Evolutionary conservation across 1,284 basidiomycete species (phyloP).

Genomic region (Leccinum pseudoinsigne): DNA sequence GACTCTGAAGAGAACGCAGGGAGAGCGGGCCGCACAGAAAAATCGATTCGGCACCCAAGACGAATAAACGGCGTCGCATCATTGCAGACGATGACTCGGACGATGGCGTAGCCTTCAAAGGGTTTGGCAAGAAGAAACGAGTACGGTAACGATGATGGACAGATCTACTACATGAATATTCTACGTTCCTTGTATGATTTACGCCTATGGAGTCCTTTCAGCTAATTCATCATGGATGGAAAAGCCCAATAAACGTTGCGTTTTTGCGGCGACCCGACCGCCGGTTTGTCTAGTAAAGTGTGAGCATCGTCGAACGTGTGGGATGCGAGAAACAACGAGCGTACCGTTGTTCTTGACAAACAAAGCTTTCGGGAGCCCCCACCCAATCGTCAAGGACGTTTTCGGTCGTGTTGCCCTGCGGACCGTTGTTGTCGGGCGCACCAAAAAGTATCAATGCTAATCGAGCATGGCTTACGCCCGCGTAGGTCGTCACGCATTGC

Average conservation of each 20-base stretch:
- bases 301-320: background rate
- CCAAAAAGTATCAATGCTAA: constrained; percentile 91
- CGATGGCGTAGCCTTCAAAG: constrained; percentile 65
- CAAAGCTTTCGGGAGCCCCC: constrained; percentile 91
- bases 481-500: constrained; percentile 94
- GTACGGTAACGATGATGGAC: constrained; percentile 9
- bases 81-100: constrained; percentile 69
- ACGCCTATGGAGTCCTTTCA: constrained; percentile 7
- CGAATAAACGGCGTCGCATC: constrained; percentile 38
- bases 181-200: background rate
- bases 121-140: constrained; percentile 47
- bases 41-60: constrained; percentile 12
- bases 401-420: constrained; percentile 52
- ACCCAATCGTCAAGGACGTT: constrained; percentile 93
- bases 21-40: background rate
- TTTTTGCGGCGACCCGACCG: constrained; percentile 89
- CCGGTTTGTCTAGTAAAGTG: constrained; percentile 66
- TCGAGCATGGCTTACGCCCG: constrained; percentile 91
- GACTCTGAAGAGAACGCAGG: background rate
- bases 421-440: constrained; percentile 57
- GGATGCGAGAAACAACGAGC: constrained; percentile 21
- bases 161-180: background rate
- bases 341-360: constrained; percentile 92
- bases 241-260: constrained; percentile 84
- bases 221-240: constrained; percentile 74